phyloP scores from a whole-genome alignment of 2,329 filamentous ascomycete genomes.

The Emmonsia crescens region DNA sequence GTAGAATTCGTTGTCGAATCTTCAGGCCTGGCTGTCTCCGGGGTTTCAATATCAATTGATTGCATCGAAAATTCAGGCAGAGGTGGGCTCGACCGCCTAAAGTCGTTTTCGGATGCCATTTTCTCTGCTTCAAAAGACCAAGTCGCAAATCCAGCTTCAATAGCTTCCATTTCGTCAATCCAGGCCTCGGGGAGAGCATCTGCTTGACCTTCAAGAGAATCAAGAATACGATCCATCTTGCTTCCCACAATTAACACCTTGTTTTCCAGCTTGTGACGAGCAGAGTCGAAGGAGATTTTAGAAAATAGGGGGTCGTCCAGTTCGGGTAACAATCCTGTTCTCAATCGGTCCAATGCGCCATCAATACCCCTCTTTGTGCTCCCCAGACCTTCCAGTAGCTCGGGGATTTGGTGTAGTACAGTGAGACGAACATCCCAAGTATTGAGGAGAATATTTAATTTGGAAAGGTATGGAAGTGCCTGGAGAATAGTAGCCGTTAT shows the following conservation, averaged over 20 bases:
- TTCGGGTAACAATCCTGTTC: slow-evolving; percentile 17
- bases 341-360: slow-evolving; percentile 23
- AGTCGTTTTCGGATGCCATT: slow-evolving; percentile 59
- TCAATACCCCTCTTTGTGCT: slow-evolving; percentile 25
- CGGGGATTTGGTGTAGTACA: slow-evolving; percentile 63
- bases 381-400: slow-evolving; percentile 54
- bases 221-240: slow-evolving; percentile 73
- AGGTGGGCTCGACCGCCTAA: slow-evolving; percentile 15
- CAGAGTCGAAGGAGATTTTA: slow-evolving; percentile 30
- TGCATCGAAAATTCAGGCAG: background rate
- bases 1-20: background rate
- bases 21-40: background rate
- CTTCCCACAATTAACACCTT: slow-evolving; percentile 61
- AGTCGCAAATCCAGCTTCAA: slow-evolving; percentile 65
- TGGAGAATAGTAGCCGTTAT: slow-evolving; percentile 88
- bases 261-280: slow-evolving; percentile 48
- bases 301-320: slow-evolving; percentile 22
- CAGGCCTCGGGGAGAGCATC: slow-evolving; percentile 79
- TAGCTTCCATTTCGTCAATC: slow-evolving; percentile 73
- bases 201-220: slow-evolving; percentile 68
- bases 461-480: slow-evolving; percentile 68
- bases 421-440: slow-evolving; percentile 67
- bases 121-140: slow-evolving; percentile 74
- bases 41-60: slow-evolving; percentile 2
- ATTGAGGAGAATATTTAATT: slow-evolving; percentile 59